Evolutionary conservation across 177 flowering plant species (phyloP).

Genomic region (Telopea speciosissima): DNA sequence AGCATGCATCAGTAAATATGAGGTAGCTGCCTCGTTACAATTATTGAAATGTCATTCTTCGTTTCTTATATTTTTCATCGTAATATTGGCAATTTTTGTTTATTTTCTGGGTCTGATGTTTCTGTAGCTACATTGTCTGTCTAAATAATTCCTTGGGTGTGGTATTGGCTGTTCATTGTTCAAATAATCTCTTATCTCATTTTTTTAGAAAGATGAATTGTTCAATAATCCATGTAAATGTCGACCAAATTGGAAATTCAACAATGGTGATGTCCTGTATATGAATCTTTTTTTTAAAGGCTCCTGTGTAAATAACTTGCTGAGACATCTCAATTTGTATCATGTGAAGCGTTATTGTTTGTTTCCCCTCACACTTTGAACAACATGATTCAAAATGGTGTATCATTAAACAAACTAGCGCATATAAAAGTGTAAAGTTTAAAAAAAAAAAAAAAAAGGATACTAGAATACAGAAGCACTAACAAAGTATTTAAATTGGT

Average conservation of each 20-base stretch:
- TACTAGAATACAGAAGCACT: no score
- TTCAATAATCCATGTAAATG: background rate
- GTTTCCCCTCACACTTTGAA: no score
- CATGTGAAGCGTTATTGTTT: no score
- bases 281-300: background rate
- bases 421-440: no score
- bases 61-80: conserved; percentile 29
- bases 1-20: conserved; percentile 19
- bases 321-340: background rate
- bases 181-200: background rate
- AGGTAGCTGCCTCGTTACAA: conserved; percentile 67
- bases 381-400: no score
- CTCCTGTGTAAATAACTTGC: background rate
- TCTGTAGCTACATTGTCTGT: conserved; percentile 5
- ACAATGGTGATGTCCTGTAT: background rate
- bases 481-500: no score
- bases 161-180: background rate
- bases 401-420: no score
- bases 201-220: no score
- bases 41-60: conserved; percentile 32
- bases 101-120: conserved; percentile 13
- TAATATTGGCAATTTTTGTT: conserved; percentile 28
- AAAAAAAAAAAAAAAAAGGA: no score
- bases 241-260: background rate
- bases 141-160: background rate